These are phyloP conservation scores for Rutstroemia sydowiana DNA, from an alignment of 2,329 filamentous ascomycete species.

Conservation along the genomic window DNA sequence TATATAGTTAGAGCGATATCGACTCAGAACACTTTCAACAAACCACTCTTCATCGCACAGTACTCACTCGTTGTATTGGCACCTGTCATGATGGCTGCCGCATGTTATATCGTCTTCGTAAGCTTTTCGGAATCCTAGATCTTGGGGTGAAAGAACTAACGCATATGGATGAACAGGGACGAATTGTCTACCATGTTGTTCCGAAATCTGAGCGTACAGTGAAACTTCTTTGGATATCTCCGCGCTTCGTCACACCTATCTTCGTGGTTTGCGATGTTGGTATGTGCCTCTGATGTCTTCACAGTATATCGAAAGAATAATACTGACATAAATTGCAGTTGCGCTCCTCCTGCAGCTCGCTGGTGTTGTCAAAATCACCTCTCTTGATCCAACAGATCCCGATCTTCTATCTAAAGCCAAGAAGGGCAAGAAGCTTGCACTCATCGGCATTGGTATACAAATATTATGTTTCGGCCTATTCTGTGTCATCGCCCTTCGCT, in stretches of 20 bases:
- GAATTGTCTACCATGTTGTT: constrained; percentile 15
- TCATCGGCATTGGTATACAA: constrained; percentile 37
- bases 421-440: constrained; percentile 33
- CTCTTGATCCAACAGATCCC: constrained; percentile 28
- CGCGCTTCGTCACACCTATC: constrained; percentile 24
- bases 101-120: constrained; percentile 29
- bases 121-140: not conserved
- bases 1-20: constrained; percentile 20
- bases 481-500: constrained; percentile 37
- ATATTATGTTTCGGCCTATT: constrained; percentile 41
- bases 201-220: constrained; percentile 17
- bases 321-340: constrained; percentile 14
- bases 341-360: constrained; percentile 21
- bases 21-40: constrained; percentile 10
- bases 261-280: constrained; percentile 25
- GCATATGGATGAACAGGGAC: no score
- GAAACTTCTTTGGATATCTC: constrained; percentile 22
- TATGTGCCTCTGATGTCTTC: constrained; percentile 9
- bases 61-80: constrained; percentile 28
- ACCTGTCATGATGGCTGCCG: constrained; percentile 30
- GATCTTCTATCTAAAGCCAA: constrained; percentile 30
- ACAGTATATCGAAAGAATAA: no score
- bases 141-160: no score
- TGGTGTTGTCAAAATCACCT: constrained; percentile 34
- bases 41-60: constrained; percentile 24